phyloP scores from a whole-genome alignment of 2,329 filamentous ascomycete genomes.

The Clarireedia hainanense region DNA sequence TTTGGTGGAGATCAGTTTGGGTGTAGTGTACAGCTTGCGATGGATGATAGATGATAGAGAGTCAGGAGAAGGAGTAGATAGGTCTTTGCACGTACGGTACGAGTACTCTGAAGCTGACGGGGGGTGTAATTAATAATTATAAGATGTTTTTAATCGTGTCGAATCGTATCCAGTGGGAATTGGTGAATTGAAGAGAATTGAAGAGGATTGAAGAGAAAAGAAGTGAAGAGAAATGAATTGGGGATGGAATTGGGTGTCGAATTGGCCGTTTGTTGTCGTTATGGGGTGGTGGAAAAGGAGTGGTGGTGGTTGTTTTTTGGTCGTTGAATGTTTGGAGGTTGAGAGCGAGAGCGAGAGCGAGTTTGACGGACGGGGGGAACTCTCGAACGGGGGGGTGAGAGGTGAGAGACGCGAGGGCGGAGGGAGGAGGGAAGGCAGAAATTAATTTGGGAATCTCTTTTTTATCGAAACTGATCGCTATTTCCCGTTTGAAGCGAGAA shows the following conservation, averaged over 20 bases:
- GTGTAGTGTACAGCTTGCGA: background rate
- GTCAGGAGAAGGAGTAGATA: conserved; percentile 1
- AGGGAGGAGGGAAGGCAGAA: background rate
- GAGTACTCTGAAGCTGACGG: too few relatives aligned
- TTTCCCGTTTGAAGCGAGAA: background rate
- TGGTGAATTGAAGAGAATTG: background rate
- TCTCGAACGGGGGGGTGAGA: background rate
- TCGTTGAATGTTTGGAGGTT: background rate
- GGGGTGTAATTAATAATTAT: background rate
- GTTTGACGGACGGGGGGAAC: too few relatives aligned
- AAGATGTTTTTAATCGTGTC: background rate
- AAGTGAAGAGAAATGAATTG: background rate
- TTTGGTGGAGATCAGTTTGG: background rate
- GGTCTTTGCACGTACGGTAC: background rate
- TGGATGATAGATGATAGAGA: background rate
- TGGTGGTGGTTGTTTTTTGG: background rate
- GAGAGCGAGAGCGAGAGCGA: background rate
- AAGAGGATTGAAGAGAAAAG: background rate
- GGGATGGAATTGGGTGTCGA: background rate
- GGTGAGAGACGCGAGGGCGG: background rate
- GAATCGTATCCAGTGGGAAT: background rate
- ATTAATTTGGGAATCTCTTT: background rate
- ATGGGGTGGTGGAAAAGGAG: background rate
- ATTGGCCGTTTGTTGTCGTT: background rate
- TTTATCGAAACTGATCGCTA: background rate